Conservation (phyloP, 2,329 filamentous ascomycete genomes). For the Scedosporium apiospermum region DNA sequence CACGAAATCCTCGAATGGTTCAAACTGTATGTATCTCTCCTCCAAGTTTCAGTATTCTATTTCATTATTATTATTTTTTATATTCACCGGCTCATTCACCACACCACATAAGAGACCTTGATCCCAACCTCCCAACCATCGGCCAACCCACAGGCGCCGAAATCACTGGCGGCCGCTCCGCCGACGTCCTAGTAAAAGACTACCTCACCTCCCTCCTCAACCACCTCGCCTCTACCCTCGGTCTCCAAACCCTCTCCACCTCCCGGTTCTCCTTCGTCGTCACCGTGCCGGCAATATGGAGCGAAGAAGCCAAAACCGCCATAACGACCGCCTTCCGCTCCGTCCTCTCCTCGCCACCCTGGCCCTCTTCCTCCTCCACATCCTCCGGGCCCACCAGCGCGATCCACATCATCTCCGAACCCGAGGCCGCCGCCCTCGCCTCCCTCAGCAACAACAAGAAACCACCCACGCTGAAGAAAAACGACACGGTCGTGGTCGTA, state of each 20-base stretch:
- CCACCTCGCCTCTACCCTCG: conserved; percentile 36
- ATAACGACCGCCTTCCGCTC: conserved; percentile 31
- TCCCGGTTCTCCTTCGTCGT: conserved; percentile 43
- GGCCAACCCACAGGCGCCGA: conserved; percentile 18
- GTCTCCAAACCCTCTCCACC: conserved; percentile 28
- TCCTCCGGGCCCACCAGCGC: conserved; percentile 21
- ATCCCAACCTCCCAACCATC: conserved; percentile 24
- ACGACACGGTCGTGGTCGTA: conserved; percentile 41
- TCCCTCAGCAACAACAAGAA: conserved; percentile 31
- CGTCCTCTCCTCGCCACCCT: not conserved
- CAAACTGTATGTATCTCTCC: conserved; percentile 32
- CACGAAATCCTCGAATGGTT: conserved; percentile 35
- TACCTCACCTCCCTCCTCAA: conserved; percentile 38
- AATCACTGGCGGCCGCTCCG: conserved; percentile 19
- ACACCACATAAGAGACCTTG: conserved; percentile 20
- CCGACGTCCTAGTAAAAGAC: conserved; percentile 33
- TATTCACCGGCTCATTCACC: conserved; percentile 8
- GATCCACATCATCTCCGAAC: conserved; percentile 39
- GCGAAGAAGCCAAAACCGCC: conserved; percentile 40
- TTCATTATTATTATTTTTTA: conserved; percentile 10
- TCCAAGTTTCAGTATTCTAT: conserved; percentile 1
- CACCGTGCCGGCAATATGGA: conserved; percentile 51
- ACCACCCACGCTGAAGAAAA: conserved; percentile 26
- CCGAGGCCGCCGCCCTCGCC: conserved; percentile 43
- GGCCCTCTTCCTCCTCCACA: not conserved